Conservation (phyloP, 2,329 filamentous ascomycete genomes). For the Zelopaecilomyces penicillatus region DNA sequence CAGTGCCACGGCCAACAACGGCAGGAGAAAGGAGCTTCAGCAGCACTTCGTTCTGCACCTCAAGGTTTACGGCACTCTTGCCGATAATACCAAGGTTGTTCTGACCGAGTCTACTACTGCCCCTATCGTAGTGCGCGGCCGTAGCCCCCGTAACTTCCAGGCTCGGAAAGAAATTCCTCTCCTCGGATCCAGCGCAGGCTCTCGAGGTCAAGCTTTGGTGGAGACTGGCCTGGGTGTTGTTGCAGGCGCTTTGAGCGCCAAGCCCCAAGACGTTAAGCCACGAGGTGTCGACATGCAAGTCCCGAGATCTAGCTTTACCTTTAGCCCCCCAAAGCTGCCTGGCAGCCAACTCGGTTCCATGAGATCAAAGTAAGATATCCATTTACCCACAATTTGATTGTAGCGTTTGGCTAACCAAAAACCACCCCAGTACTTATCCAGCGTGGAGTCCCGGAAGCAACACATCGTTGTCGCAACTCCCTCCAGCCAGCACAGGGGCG, state of each 20-base stretch:
- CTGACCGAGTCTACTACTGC: slow-evolving; percentile 80
- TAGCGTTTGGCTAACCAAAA: slow-evolving; percentile 17
- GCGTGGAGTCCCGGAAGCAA: slow-evolving; percentile 43
- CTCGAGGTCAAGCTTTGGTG: slow-evolving; percentile 67
- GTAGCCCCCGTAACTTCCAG: slow-evolving; percentile 92
- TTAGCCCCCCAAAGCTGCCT: slow-evolving; percentile 48
- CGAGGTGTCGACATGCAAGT: slow-evolving; percentile 45
- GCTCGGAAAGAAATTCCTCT: slow-evolving; percentile 87
- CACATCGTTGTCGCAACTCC: slow-evolving; percentile 40
- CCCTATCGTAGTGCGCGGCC: slow-evolving; percentile 85
- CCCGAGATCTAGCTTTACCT: slow-evolving; percentile 49
- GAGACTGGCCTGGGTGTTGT: slow-evolving; percentile 54
- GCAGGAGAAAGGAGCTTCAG: slow-evolving; percentile 85
- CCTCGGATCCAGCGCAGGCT: slow-evolving; percentile 65
- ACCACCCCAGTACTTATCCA: slow-evolving; percentile 42
- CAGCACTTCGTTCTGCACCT: slow-evolving; percentile 90
- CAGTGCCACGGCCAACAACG: slow-evolving; percentile 91
- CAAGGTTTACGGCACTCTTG: slow-evolving; percentile 74
- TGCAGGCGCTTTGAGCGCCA: slow-evolving; percentile 45
- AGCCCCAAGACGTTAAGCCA: slow-evolving; percentile 46
- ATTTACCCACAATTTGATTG: not conserved
- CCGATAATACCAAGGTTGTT: slow-evolving; percentile 73
- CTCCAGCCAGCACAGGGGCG: slow-evolving; percentile 34
- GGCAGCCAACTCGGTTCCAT: slow-evolving; percentile 43
- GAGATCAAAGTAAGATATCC: slow-evolving; percentile 48